Conservation (phyloP, 2,329 filamentous ascomycete species). For the Colletotrichum caudatum region DNA sequence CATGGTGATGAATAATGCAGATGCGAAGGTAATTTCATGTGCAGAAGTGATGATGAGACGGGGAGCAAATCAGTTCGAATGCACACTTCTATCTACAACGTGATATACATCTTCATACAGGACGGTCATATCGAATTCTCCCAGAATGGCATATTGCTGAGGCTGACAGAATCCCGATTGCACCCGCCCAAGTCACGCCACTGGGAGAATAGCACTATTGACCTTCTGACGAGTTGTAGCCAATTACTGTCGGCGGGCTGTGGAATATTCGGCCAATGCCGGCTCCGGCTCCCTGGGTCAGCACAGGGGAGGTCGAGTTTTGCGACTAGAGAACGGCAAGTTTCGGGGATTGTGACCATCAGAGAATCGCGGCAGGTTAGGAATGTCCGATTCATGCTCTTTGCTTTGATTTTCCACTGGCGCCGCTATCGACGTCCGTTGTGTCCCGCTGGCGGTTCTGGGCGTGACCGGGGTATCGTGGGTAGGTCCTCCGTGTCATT, state of each 20-base stretch:
- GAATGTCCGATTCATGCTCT: no score
- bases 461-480: not conserved
- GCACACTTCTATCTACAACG: not conserved
- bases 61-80: not conserved
- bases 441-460: not conserved
- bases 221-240: not conserved
- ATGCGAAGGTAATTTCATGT: no score
- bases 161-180: not conserved
- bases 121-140: accelerated
- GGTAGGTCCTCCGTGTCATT: not conserved
- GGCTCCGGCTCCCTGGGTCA: no score
- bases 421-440: not conserved
- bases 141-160: not conserved
- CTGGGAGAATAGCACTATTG: not conserved
- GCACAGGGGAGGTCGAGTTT: not conserved
- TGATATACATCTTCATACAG: not conserved
- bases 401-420: not conserved
- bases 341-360: not conserved
- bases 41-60: not conserved
- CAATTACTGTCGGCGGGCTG: not conserved
- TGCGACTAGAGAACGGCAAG: not conserved
- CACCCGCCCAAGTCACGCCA: not conserved
- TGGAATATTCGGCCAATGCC: not conserved
- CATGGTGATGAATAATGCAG: not conserved
- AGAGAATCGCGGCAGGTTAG: not conserved